Evolutionary conservation across 73 alveolate genomes (phyloP).

Genomic region (Paramecium pentaurelia): DNA sequence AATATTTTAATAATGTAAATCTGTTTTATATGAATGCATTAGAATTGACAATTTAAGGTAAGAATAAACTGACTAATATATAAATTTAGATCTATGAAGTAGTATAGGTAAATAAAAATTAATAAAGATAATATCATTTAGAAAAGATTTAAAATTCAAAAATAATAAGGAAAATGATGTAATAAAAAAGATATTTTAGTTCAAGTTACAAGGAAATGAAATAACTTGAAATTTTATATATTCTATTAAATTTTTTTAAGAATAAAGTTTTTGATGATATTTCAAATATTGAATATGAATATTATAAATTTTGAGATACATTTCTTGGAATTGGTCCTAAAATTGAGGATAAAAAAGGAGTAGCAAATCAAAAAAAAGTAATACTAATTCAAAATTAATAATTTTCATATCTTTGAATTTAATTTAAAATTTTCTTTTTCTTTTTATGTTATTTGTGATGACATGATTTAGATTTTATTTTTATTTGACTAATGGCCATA

Average conservation of each 20-base stretch:
- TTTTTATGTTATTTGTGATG: neutral
- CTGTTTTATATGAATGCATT: too few relatives aligned
- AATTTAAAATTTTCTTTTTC: neutral
- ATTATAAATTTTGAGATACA: neutral
- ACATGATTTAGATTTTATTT: neutral
- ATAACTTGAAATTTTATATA: neutral
- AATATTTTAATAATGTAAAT: too few relatives aligned
- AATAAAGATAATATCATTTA: too few relatives aligned
- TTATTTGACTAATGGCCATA: neutral
- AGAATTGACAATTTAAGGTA: too few relatives aligned
- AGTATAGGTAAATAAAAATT: neutral
- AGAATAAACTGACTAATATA: too few relatives aligned
- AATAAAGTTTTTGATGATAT: neutral
- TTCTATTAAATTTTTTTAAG: neutral
- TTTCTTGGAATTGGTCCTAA: neutral
- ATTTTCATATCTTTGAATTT: neutral
- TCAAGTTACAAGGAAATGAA: neutral
- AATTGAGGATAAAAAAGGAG: neutral
- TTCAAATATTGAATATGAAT: neutral
- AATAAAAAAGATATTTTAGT: conserved; percentile 30
- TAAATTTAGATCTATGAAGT: too few relatives aligned
- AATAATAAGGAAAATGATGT: neutral
- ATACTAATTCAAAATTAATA: neutral
- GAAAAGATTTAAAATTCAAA: conserved; percentile 36
- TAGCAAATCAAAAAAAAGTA: neutral